These are phyloP conservation scores for Leishmania arabica DNA, from an alignment of 208 protist species.

Conservation along the genomic window DNA sequence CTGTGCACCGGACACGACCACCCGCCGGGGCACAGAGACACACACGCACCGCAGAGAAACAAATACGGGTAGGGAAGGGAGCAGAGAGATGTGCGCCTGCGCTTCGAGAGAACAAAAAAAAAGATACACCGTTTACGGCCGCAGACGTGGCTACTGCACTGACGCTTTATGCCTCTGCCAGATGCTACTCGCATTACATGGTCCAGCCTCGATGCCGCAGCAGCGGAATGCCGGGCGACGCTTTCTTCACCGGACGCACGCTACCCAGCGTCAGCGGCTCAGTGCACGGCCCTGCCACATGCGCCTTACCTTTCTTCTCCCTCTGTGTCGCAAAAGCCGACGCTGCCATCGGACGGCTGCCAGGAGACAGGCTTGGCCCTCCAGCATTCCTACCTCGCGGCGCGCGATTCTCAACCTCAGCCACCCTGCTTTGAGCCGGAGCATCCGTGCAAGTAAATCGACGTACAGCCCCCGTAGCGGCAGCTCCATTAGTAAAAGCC, in stretches of 20 bases:
- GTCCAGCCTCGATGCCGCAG: slow-evolving; percentile 2
- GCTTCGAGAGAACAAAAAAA: background rate
- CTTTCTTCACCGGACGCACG: slow-evolving; percentile 40
- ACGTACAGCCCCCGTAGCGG: background rate
- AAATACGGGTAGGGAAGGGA: background rate
- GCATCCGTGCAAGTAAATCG: too few species aligned
- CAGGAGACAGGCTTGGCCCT: background rate
- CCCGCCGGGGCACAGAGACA: background rate
- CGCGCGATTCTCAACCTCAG: background rate
- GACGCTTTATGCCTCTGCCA: background rate
- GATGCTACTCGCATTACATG: background rate
- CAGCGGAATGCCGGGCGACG: slow-evolving; percentile 37
- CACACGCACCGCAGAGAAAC: background rate
- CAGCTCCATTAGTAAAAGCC: background rate
- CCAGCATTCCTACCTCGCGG: background rate
- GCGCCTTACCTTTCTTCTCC: background rate
- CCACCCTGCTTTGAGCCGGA: background rate
- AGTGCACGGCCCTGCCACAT: background rate
- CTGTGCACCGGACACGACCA: background rate
- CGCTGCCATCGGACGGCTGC: background rate
- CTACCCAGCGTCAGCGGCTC: slow-evolving; percentile 24
- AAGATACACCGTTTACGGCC: background rate
- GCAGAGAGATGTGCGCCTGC: background rate
- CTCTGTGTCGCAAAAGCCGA: background rate
- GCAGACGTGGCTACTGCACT: background rate